Conservation (phyloP, 345 rosid species). For the Citrus glauca region DNA sequence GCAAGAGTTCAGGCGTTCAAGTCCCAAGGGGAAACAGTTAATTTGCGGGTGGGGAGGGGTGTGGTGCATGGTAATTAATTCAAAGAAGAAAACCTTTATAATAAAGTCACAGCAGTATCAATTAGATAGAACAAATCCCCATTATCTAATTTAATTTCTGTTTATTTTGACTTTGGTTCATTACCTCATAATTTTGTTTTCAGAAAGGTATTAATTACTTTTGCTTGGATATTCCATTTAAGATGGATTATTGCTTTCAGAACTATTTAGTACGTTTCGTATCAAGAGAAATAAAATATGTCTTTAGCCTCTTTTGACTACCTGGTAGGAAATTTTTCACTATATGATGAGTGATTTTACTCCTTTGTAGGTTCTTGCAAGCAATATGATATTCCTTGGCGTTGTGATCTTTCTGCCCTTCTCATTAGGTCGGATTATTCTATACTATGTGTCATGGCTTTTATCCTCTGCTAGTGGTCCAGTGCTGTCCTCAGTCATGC, state of each 20-base stretch:
- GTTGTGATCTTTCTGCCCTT: conserved; percentile 92
- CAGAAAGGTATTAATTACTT: neutral
- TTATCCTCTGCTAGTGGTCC: conserved; percentile 82
- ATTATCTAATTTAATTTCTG: neutral
- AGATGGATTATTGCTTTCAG: neutral
- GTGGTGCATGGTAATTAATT: neutral
- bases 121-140: neutral
- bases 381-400: conserved; percentile 99
- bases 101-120: neutral
- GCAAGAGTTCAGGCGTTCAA: neutral
- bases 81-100: neutral
- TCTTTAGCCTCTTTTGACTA: neutral
- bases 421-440: conserved; percentile 75
- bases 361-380: conserved; percentile 80
- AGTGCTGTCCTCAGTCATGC: conserved; percentile 55
- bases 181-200: neutral
- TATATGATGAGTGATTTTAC: conserved; percentile 7
- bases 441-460: conserved; percentile 71
- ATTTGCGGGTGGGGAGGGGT: neutral
- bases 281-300: neutral
- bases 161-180: neutral
- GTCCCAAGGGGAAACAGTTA: neutral
- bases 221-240: neutral
- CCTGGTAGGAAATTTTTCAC: neutral
- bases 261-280: neutral